phyloP scores from a whole-genome alignment of 2,329 filamentous ascomycete species.

The Alternaria infectoria region DNA sequence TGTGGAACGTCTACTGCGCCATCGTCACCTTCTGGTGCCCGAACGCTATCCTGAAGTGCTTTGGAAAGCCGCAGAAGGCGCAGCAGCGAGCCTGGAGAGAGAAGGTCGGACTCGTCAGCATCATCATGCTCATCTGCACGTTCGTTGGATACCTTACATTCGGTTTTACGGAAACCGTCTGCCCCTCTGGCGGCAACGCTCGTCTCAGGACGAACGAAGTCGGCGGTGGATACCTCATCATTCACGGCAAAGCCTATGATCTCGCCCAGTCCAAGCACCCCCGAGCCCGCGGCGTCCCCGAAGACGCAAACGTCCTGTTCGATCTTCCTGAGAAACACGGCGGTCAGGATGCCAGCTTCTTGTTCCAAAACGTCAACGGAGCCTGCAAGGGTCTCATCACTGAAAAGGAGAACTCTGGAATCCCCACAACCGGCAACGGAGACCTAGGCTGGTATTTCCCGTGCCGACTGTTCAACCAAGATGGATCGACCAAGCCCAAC shows the following conservation, averaged over 20 bases:
- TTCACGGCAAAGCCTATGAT: slow-evolving; percentile 91
- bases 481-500: slow-evolving; percentile 83
- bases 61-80: slow-evolving; percentile 82
- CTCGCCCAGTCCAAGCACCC: slow-evolving; percentile 79
- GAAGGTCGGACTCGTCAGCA: slow-evolving; percentile 95
- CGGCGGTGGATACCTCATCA: slow-evolving; percentile 85
- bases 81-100: slow-evolving; percentile 95
- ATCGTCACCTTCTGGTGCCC: slow-evolving; percentile 95
- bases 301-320: slow-evolving; percentile 79
- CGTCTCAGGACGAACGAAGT: slow-evolving; percentile 86
- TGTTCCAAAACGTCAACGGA: slow-evolving; percentile 98
- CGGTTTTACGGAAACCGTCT: slow-evolving; percentile 90
- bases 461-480: slow-evolving; percentile 89
- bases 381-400: slow-evolving; percentile 93
- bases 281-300: slow-evolving; percentile 76
- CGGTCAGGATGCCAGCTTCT: slow-evolving; percentile 92
- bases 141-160: slow-evolving; percentile 96
- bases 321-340: slow-evolving; percentile 82
- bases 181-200: slow-evolving; percentile 68
- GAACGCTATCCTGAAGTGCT: slow-evolving; percentile 81
- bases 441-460: slow-evolving; percentile 97
- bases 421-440: slow-evolving; percentile 72
- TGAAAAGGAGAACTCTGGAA: slow-evolving; percentile 70
- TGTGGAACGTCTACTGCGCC: slow-evolving; percentile 96
- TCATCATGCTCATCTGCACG: slow-evolving; percentile 86